These are phyloP conservation scores for Debaryomyces robertsiae DNA, from an alignment of 1,139 yeast species.

Conservation along the genomic window DNA sequence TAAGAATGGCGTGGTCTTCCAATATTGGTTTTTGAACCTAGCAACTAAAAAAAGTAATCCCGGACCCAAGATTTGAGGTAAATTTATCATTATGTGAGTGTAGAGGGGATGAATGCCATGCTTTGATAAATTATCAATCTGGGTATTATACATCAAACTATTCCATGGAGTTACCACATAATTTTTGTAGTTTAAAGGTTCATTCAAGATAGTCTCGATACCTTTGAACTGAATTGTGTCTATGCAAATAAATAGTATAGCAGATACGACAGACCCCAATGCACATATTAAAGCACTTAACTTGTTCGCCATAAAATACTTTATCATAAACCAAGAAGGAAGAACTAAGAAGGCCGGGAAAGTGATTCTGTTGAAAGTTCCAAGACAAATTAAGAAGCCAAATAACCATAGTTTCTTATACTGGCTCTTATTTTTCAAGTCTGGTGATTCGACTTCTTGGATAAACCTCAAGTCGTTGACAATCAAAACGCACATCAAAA, in stretches of 20 bases:
- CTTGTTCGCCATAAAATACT: constrained; percentile 36
- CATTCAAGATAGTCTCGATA: constrained; percentile 9
- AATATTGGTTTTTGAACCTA: constrained; percentile 33
- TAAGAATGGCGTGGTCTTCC: constrained; percentile 54
- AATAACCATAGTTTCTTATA: constrained; percentile 31
- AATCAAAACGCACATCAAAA: constrained; percentile 57
- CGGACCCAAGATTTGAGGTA: constrained; percentile 86
- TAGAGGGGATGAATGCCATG: constrained; percentile 87
- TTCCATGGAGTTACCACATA: constrained; percentile 73
- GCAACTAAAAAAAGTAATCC: constrained; percentile 50
- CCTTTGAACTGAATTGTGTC: constrained; percentile 49
- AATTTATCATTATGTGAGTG: constrained; percentile 71
- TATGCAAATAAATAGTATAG: constrained; percentile 42
- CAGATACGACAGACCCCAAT: constrained; percentile 35
- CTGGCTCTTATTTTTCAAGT: constrained; percentile 14
- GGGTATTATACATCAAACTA: constrained; percentile 70
- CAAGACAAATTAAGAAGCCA: constrained; percentile 63
- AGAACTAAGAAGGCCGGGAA: constrained; percentile 72
- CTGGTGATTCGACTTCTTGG: constrained; percentile 18
- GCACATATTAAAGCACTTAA: constrained; percentile 25
- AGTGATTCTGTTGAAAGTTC: constrained; percentile 82
- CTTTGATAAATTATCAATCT: constrained; percentile 55
- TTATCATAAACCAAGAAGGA: constrained; percentile 52
- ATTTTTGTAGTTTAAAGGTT: constrained; percentile 16
- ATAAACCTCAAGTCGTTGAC: constrained; percentile 47